Percentiles rank a stretch among this genome's conserved stretches.
These are phyloP conservation scores for Cutaneotrichosporon cutaneum DNA, from an alignment of 1,284 basidiomycete species.

Conservation along the genomic window DNA sequence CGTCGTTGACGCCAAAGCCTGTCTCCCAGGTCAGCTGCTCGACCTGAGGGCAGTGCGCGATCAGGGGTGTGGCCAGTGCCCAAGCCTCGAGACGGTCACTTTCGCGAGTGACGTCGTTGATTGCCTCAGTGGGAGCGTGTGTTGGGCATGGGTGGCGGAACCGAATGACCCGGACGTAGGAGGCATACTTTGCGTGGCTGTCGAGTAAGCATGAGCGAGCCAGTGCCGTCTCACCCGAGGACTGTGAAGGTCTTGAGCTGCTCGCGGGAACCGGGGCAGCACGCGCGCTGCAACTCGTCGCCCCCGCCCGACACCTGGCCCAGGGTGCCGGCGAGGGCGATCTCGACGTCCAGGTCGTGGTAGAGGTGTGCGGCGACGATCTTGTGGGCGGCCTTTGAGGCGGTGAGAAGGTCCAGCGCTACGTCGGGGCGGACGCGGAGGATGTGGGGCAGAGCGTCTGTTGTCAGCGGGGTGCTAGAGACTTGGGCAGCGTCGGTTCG, in stretches of 20 bases:
- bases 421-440: conserved; percentile 1
- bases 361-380: conserved; percentile 9
- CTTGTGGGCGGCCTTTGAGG: conserved; percentile 10
- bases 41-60: conserved; percentile 13
- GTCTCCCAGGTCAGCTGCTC: conserved; percentile 24
- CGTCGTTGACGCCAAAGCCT: conserved; percentile 20
- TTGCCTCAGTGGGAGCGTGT: conserved; percentile 9
- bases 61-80: conserved; percentile 16
- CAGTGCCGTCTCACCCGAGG: conserved; percentile 11
- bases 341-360: conserved; percentile 19
- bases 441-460: conserved; percentile 21
- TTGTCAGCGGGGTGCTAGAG: conserved; percentile 1
- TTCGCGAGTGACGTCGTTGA: conserved; percentile 16
- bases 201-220: not conserved
- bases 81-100: conserved; percentile 21
- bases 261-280: conserved; percentile 17
- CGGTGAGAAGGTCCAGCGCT: conserved; percentile 8
- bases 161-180: conserved; percentile 18
- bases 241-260: conserved; percentile 10
- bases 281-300: not conserved
- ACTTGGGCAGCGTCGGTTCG: too few species aligned
- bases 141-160: conserved; percentile 22
- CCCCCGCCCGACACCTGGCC: not conserved
- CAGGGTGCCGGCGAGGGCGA: conserved; percentile 19
- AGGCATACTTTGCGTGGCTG: conserved; percentile 15